These are phyloP conservation scores for Clitocybe nebularis DNA, from an alignment of 1,284 basidiomycete species.

Conservation along the genomic window DNA sequence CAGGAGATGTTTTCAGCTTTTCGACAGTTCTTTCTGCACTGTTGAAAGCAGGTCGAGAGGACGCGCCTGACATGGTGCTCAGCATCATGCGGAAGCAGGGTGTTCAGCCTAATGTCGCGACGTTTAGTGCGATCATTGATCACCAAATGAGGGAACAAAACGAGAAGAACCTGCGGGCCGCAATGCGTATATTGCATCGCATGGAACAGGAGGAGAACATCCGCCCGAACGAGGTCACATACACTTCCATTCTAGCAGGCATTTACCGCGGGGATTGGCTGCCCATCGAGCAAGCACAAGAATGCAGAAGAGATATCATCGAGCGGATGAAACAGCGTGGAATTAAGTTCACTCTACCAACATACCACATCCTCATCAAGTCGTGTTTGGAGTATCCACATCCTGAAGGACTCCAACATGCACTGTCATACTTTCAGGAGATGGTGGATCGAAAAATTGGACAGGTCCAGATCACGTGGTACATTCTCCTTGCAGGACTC, in stretches of 20 bases:
- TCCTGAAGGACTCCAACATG: constrained; percentile 47
- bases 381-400: constrained; percentile 52
- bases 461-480: constrained; percentile 68
- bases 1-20: constrained; percentile 77
- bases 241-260: constrained; percentile 62
- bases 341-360: constrained; percentile 51
- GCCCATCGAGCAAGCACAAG: constrained; percentile 35
- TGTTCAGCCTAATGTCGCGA: constrained; percentile 67
- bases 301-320: constrained; percentile 48
- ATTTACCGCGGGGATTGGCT: constrained; percentile 53
- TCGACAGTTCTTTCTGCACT: constrained; percentile 76
- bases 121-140: constrained; percentile 73
- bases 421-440: constrained; percentile 59
- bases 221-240: constrained; percentile 70
- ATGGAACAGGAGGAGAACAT: constrained; percentile 64
- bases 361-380: constrained; percentile 74
- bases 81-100: constrained; percentile 71
- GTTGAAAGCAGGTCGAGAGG: constrained; percentile 59
- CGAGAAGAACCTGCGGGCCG: constrained; percentile 51
- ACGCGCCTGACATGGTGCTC: constrained; percentile 62
- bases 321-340: constrained; percentile 55
- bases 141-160: constrained; percentile 58
- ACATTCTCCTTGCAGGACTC: constrained; percentile 65
- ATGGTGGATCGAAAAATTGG: constrained; percentile 53
- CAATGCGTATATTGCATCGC: constrained; percentile 59